Evolutionary conservation across 1,284 basidiomycete species (phyloP).

Genomic region (Papiliotrema terrestris): DNA sequence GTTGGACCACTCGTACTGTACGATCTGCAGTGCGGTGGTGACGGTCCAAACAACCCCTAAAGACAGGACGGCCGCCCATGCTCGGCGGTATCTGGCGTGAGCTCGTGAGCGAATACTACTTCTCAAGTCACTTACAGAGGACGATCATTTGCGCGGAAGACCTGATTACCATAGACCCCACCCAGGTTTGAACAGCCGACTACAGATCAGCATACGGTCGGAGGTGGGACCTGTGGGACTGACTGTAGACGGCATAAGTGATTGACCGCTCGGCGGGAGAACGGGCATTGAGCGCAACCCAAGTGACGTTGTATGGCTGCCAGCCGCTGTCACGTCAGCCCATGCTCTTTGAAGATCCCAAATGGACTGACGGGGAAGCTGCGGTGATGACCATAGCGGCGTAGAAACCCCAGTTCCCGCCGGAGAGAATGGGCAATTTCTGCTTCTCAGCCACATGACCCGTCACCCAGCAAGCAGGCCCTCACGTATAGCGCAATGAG

Average conservation of each 20-base stretch:
- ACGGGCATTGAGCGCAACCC: constrained; percentile 6
- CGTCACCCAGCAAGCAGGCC: no score
- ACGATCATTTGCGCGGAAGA: neutral
- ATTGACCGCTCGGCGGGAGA: constrained; percentile 8
- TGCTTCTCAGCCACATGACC: neutral
- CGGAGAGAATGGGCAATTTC: constrained; percentile 6
- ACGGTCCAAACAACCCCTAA: neutral
- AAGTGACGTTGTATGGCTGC: constrained; percentile 8
- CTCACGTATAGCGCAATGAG: constrained; percentile 8
- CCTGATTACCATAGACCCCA: neutral
- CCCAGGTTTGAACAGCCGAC: constrained; percentile 3
- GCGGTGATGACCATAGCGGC: constrained; percentile 8
- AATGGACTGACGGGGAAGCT: constrained; percentile 1
- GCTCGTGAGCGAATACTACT: neutral
- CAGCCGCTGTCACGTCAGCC: neutral
- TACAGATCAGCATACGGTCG: neutral
- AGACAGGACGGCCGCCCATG: constrained; percentile 3
- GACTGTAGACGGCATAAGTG: constrained; percentile 9
- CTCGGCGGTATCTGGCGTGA: neutral
- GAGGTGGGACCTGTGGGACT: neutral
- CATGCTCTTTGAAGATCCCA: neutral
- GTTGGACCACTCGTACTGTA: constrained; percentile 2
- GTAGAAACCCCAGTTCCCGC: constrained; percentile 8
- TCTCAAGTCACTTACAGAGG: neutral
- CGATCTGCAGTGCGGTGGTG: neutral